A percentile compares a stretch with the other conserved stretches of the same genome.
These are phyloP conservation scores for Podosphaera fusca DNA, from an alignment of 2,329 filamentous ascomycete species.

Conservation along the genomic window DNA sequence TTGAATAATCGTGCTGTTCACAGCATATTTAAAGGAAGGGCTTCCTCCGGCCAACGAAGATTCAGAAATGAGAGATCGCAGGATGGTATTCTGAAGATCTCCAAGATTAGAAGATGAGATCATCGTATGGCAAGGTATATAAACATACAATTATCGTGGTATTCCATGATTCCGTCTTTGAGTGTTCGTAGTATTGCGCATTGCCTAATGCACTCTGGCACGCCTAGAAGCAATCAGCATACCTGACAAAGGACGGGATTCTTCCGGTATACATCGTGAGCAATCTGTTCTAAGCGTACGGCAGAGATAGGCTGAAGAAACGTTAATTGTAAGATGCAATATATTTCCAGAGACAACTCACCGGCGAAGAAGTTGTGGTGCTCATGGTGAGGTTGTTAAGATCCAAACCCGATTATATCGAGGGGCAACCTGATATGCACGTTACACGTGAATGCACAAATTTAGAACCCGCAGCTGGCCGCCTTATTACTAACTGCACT, in stretches of 20 bases:
- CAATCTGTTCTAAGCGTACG: slow-evolving; percentile 63
- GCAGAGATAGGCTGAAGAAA: slow-evolving; percentile 44
- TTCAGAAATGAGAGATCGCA: slow-evolving; percentile 56
- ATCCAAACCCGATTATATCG: too few relatives aligned
- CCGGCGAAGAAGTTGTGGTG: slow-evolving; percentile 11
- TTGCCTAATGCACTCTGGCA: slow-evolving; percentile 56
- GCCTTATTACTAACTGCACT: too few relatives aligned
- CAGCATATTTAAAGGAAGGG: slow-evolving; percentile 72
- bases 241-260: too few relatives aligned
- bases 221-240: slow-evolving; percentile 29
- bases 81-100: slow-evolving; percentile 42
- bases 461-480: too few relatives aligned
- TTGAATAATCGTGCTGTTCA: slow-evolving; percentile 97
- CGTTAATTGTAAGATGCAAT: not conserved
- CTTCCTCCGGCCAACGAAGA: slow-evolving; percentile 34
- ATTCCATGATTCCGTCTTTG: slow-evolving; percentile 74
- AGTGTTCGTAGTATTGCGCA: slow-evolving; percentile 66
- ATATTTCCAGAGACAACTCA: slow-evolving; percentile 3
- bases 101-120: slow-evolving; percentile 4
- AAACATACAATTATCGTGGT: slow-evolving; percentile 64
- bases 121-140: not conserved
- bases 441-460: too few relatives aligned
- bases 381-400: slow-evolving; percentile 6
- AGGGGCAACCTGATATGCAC: too few relatives aligned
- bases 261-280: slow-evolving; percentile 39